Evolutionary conservation across 1,284 basidiomycete genomes (phyloP).

Genomic region (Testicularia cyperi): DNA sequence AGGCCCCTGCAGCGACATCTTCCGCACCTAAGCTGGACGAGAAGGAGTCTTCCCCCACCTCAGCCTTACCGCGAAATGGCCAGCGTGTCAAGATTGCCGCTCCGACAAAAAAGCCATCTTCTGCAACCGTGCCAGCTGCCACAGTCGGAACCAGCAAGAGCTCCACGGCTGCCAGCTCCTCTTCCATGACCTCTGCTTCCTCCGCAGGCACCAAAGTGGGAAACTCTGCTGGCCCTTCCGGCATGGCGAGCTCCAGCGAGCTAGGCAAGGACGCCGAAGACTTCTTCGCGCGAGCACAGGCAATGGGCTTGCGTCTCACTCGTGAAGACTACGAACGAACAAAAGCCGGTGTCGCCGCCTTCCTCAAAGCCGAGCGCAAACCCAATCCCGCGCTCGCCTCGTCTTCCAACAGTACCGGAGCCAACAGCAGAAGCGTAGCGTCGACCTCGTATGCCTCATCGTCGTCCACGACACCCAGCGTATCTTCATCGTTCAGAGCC

Average conservation of each 20-base stretch:
- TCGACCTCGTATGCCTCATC: background rate
- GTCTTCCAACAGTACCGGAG: slow-evolving; percentile 2
- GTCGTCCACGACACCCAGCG: background rate
- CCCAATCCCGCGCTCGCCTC: slow-evolving; percentile 7
- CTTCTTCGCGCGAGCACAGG: slow-evolving; percentile 55
- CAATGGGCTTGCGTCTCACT: slow-evolving; percentile 52
- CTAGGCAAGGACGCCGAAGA: slow-evolving; percentile 44
- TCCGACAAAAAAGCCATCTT: too few species aligned
- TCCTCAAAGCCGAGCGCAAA: slow-evolving; percentile 52
- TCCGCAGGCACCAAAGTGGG: background rate
- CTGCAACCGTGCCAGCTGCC: too few species aligned
- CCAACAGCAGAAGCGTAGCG: slow-evolving; percentile 1
- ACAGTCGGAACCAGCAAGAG: too few species aligned
- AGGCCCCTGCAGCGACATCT: slow-evolving; percentile 7
- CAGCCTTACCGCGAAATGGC: too few species aligned
- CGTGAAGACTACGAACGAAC: slow-evolving; percentile 57
- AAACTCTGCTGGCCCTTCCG: slow-evolving; percentile 1
- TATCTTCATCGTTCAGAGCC: too few species aligned
- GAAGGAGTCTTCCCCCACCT: too few species aligned
- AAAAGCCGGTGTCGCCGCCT: slow-evolving; percentile 53
- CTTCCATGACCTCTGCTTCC: background rate
- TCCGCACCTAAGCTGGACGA: too few species aligned
- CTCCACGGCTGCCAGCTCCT: too few species aligned
- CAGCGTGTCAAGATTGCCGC: too few species aligned
- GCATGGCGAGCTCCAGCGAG: slow-evolving; percentile 2